Conservation (phyloP, 129 eudicot genomes). For the Smallanthus sonchifolius region DNA sequence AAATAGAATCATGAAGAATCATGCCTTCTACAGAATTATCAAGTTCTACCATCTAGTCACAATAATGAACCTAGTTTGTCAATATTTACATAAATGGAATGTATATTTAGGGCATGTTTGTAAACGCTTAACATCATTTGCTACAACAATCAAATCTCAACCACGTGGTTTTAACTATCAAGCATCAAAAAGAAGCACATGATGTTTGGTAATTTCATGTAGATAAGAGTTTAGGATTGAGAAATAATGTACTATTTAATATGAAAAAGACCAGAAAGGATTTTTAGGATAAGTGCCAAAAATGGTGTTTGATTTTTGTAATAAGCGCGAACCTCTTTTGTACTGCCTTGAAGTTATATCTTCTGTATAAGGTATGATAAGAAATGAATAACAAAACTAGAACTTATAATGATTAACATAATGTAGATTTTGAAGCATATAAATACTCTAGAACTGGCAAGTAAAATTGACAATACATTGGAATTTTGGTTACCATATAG, state of each 20-base stretch:
- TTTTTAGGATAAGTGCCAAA: background rate
- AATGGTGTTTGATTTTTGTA: background rate
- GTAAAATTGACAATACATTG: background rate
- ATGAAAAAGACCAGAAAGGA: slow-evolving; percentile 6
- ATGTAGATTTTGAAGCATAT: background rate
- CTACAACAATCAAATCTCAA: background rate
- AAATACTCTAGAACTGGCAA: background rate
- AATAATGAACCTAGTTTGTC: slow-evolving; percentile 3
- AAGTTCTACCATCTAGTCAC: background rate
- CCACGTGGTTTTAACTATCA: slow-evolving; percentile 16
- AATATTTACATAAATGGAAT: slow-evolving; percentile 4
- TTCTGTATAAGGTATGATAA: background rate
- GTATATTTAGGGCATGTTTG: background rate
- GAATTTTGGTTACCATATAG: background rate
- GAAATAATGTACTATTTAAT: background rate
- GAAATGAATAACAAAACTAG: background rate
- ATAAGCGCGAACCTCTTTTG: background rate
- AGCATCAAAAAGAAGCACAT: slow-evolving; percentile 11
- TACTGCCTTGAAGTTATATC: background rate
- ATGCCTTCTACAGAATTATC: background rate
- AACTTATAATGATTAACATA: background rate
- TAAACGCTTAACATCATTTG: slow-evolving; percentile 1
- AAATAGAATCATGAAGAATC: background rate
- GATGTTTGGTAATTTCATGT: slow-evolving; percentile 9
- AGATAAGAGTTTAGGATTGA: slow-evolving; percentile 5